Percentiles rank a stretch among this genome's conserved stretches.
Evolutionary conservation across 768 basidiomycete species (phyloP).

Genomic region (Boletus pseudo-olivaceus): DNA sequence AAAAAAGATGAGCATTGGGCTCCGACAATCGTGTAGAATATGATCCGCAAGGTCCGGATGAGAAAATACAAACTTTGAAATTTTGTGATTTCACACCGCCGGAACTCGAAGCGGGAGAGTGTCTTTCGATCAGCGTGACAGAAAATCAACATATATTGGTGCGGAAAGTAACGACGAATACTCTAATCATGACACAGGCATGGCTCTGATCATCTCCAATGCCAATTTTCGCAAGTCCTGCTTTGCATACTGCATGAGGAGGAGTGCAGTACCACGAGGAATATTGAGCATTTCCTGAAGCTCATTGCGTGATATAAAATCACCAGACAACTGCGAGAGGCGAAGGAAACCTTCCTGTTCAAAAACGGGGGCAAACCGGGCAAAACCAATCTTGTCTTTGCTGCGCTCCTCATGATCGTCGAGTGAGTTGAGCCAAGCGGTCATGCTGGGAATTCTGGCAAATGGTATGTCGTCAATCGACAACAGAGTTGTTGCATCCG

Average conservation of each 20-base stretch:
- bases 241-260: not conserved
- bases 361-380: not conserved
- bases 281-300: not conserved
- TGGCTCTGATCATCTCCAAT: too few relatives aligned
- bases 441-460: not conserved
- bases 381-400: not conserved
- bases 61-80: not conserved
- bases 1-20: too few relatives aligned
- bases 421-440: too few relatives aligned
- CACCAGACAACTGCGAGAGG: not conserved
- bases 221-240: too few relatives aligned
- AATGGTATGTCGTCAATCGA: not conserved
- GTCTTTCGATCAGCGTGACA: not conserved
- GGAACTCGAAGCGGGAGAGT: not conserved
- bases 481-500: not conserved
- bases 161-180: not conserved
- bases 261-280: not conserved
- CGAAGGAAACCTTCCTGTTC: not conserved
- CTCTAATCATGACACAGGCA: too few relatives aligned
- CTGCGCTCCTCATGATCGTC: not conserved
- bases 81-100: not conserved
- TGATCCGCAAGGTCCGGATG: not conserved
- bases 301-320: not conserved
- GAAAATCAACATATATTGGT: not conserved
- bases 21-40: not conserved